These are phyloP conservation scores for Penicillium expansum DNA, from an alignment of 2,329 filamentous ascomycete genomes.

Conservation along the genomic window DNA sequence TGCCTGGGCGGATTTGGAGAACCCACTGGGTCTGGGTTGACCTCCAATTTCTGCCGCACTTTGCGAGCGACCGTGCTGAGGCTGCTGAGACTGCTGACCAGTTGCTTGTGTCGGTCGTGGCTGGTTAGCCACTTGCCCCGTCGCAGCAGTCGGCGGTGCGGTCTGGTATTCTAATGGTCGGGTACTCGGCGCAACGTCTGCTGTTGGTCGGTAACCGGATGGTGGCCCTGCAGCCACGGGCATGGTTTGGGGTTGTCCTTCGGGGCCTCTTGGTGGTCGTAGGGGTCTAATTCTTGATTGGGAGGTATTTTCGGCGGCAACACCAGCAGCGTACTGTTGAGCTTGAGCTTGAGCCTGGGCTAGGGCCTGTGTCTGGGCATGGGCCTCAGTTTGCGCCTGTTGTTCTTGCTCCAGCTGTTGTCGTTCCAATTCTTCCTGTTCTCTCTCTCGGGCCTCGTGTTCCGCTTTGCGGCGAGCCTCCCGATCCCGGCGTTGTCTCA, in stretches of 20 bases:
- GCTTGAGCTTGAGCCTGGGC: conserved; percentile 27
- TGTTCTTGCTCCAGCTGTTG: conserved; percentile 40
- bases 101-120: conserved; percentile 17
- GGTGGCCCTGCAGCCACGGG: conserved; percentile 6
- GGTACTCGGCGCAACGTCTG: conserved; percentile 12
- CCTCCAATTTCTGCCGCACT: conserved; percentile 17
- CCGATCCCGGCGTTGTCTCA: conserved; percentile 78
- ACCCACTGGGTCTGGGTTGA: conserved; percentile 19
- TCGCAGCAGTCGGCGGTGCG: conserved; percentile 2
- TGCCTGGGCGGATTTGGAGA: conserved; percentile 28
- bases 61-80: conserved; percentile 22
- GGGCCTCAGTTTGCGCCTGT: conserved; percentile 28
- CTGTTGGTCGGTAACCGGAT: conserved; percentile 12
- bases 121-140: conserved; percentile 13
- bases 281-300: conserved; percentile 25
- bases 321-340: conserved; percentile 46
- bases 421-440: conserved; percentile 53
- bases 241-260: conserved; percentile 13
- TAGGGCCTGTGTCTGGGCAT: conserved; percentile 25
- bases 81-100: conserved; percentile 22
- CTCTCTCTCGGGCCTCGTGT: conserved; percentile 58
- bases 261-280: conserved; percentile 15
- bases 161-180: conserved; percentile 21
- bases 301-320: conserved; percentile 34
- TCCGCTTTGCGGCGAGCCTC: conserved; percentile 69